Evolutionary conservation across 257 asterid species (phyloP), one percentile per base, ranked within the genome.

Genomic region (Henckelia pumila): DNA sequence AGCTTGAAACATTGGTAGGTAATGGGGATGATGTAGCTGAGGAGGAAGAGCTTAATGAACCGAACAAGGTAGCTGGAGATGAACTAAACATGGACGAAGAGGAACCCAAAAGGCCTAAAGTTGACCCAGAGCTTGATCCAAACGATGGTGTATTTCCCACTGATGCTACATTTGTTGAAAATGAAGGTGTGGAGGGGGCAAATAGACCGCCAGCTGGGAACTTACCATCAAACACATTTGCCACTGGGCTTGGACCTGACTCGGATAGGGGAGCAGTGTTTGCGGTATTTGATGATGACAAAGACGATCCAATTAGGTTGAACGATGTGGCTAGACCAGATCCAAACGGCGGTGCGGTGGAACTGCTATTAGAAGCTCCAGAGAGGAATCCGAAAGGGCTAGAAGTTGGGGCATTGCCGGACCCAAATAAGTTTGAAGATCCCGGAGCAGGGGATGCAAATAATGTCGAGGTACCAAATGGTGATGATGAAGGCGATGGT

Each of bases 391-490:
- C 78, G 21, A 83, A 81, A 4, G 70, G 50, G 75, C 78, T 74
- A 3, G 88, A 66, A 35, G 81, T 64, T 25, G 84, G 72, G 26
- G 82, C 77, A 52, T 44, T 53, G 30, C 71, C 77, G 16, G 83
- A 77, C 50, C 85, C 89, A 3, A 79, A 78, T 29, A 77, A 23
- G 50, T 64, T 67, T 5, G 83, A 68, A 68, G 71, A 64, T 10
- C 79, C 87, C 13, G 82, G 75, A 65, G 83, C 69, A 47, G 88
- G 75, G 71, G 82, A 76, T 61, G 73, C 80, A 10, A 83, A 83
- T n/a, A 22, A 7, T 17, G 79, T 56, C 13, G 82, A 66, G 35
- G 79, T 37, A 32, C 72, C 76, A 21, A 78, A 76, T n/a, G 79
- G 80, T 33, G 88, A 80, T 35, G 82, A 14, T n/a, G 84, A 65